Percentiles rank a stretch among this genome's conserved stretches.
phyloP scores from a whole-genome alignment of 805 yeast species.

The Yamadazyma sp. region DNA sequence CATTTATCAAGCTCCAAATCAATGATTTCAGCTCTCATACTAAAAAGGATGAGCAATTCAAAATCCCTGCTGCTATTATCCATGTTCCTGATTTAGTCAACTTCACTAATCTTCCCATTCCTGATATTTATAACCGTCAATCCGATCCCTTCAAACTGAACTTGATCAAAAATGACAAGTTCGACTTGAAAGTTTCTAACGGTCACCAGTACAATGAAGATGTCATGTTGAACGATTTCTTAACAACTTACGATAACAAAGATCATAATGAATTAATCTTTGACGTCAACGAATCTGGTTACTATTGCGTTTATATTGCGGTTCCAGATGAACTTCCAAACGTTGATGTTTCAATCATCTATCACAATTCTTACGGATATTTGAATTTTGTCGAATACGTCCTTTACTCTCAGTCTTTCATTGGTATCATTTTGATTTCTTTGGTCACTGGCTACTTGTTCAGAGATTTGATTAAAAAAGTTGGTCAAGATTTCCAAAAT shows the following conservation, averaged over 20 bases:
- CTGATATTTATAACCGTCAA: constrained; percentile 12
- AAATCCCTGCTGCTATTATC: constrained; percentile 24
- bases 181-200: constrained; percentile 3
- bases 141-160: background rate
- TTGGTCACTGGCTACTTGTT: constrained; percentile 20
- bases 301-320: constrained; percentile 30
- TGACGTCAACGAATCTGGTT: constrained; percentile 20
- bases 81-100: constrained; percentile 21
- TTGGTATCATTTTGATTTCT: constrained; percentile 14
- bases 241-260: constrained; percentile 6
- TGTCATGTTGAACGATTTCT: constrained; percentile 1
- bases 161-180: constrained; percentile 7
- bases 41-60: constrained; percentile 1
- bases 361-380: constrained; percentile 23
- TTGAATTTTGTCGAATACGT: constrained; percentile 17
- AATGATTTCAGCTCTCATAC: background rate
- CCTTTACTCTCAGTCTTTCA: constrained; percentile 15
- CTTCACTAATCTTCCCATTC: constrained; percentile 17
- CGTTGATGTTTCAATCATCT: constrained; percentile 18
- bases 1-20: constrained; percentile 3
- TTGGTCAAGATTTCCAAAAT: constrained; percentile 25
- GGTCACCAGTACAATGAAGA: background rate
- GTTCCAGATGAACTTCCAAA: constrained; percentile 15
- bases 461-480: constrained; percentile 22
- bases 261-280: constrained; percentile 8